A percentile compares a stretch with the other conserved stretches of the same genome.
Conservation (phyloP, 257 asterid species). For the Leonotis leonurus region DNA sequence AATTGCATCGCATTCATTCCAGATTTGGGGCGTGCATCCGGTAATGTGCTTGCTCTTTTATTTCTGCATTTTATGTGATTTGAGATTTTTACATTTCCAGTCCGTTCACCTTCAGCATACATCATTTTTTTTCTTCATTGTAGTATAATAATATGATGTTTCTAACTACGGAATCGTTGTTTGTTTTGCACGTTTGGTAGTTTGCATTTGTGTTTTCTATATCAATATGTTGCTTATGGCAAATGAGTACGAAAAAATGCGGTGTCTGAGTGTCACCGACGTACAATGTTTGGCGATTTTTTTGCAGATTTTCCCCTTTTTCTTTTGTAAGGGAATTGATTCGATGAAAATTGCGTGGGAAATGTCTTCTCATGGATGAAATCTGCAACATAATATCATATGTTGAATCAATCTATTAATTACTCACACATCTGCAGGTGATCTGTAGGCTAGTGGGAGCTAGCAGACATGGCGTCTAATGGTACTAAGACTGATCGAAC, state of each 20-base stretch:
- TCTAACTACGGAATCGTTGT: neutral
- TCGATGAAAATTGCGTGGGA: constrained; percentile 2
- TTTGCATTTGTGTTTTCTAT: too few relatives aligned
- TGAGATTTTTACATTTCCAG: neutral
- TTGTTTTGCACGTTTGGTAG: too few relatives aligned
- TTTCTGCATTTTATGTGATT: neutral
- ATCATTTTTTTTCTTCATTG: neutral
- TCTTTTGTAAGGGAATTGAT: neutral
- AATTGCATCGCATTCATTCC: constrained; percentile 2
- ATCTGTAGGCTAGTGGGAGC: constrained; percentile 9
- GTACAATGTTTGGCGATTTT: neutral
- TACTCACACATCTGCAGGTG: neutral
- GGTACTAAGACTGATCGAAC: constrained; percentile 23
- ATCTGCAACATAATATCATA: too few relatives aligned
- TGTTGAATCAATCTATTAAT: neutral
- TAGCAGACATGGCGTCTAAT: constrained; percentile 9
- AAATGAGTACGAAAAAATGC: too few relatives aligned
- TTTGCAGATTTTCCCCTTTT: neutral
- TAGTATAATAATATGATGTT: neutral
- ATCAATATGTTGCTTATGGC: too few relatives aligned
- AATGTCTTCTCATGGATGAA: neutral
- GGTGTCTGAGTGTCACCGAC: neutral
- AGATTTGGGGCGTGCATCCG: constrained; percentile 6
- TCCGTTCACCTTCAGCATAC: neutral
- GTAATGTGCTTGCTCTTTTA: neutral